Evolutionary conservation across 352 stramenopile genomes (phyloP).

Genomic region (Elongisporangium undulatum): DNA sequence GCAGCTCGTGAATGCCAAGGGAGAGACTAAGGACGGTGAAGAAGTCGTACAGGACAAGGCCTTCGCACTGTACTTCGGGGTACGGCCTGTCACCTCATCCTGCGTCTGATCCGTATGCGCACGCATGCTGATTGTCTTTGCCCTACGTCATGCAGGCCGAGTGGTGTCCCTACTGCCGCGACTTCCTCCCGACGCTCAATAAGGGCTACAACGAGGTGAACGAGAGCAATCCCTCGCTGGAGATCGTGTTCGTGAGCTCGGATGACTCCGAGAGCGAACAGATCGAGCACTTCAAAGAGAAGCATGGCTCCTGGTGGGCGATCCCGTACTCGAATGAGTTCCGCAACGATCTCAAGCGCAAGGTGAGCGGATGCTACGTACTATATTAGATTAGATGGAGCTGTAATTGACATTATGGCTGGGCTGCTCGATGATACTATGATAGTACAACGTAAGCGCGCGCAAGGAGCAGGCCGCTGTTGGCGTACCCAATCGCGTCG

Average conservation of each 20-base stretch:
- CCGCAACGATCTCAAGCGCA: constrained; percentile 71
- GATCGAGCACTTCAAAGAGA: constrained; percentile 54
- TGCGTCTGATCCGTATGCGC: neutral
- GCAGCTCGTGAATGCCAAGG: constrained; percentile 50
- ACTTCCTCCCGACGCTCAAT: constrained; percentile 76
- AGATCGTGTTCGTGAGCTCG: constrained; percentile 80
- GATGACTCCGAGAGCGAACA: constrained; percentile 58
- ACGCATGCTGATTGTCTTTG: constrained; percentile 1
- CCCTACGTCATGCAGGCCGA: constrained; percentile 39
- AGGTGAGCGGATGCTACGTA: constrained; percentile 21
- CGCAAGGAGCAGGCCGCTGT: constrained; percentile 52
- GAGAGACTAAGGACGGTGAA: constrained; percentile 39
- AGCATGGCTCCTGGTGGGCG: constrained; percentile 75
- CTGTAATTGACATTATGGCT: neutral
- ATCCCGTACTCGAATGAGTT: constrained; percentile 61
- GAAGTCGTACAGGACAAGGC: constrained; percentile 40
- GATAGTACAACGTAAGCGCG: constrained; percentile 66
- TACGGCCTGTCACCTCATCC: constrained; percentile 10
- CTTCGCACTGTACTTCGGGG: constrained; percentile 76
- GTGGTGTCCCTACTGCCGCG: constrained; percentile 81
- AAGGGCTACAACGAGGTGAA: constrained; percentile 57
- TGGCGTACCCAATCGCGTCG: constrained; percentile 52
- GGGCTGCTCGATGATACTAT: neutral
- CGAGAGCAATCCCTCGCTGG: constrained; percentile 30
- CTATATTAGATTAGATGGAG: neutral